Base-by-base conservation (phyloP, 176 grass and related monocot genomes). In the Saccharum spontaneum region DNA sequence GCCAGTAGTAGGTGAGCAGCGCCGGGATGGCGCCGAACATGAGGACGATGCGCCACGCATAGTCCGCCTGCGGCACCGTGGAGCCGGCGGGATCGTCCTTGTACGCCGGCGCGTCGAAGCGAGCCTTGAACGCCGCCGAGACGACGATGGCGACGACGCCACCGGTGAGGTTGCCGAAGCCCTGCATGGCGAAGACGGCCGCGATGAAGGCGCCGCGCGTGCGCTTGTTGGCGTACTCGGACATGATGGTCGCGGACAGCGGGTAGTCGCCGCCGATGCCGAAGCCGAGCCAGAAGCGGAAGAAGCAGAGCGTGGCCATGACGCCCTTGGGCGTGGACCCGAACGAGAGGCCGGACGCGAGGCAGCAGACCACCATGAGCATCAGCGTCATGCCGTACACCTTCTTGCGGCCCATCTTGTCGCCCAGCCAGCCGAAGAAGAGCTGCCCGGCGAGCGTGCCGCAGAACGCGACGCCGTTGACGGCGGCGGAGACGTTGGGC, bases 211-310 rank as follows among this genome's bases (percentile, higher is more conserved):
- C 75, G 4, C 92, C 92, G 18, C 94, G 92, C 20, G 94, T 97
- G 37, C 61, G 79, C 82, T 97, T 97, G 84, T 91, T 95, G 7
- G 93, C 93, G 74, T 95, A 95, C 83, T 95, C 93, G 0, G 93
- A 92, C 93, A 92, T 92, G 77, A 95, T 95, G 33, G 93, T 36
- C 34, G 90, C 93, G 10, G 75, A 79, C 1, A 94, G 83, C 1
- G 91, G 91, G 73, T 97, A 94, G 75, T 97, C 91, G 6, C 91
- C 94, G 30, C 91, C 94, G 72, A 97, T 67, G 39, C 94, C 94
- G 83, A 97, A 97, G n/a, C 94, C 94, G n/a, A 97, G 89, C 94
- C 91, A 97, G 85, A 97, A 97, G 4, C 87, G 89, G 82, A 94
- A 97, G 91, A 94, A 97, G 59, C 91, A 94, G 11, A 97, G 91